Evolutionary conservation across 345 rosid species (phyloP), one percentile per base, ranked within the genome.

Genomic region (Xanthoceras sorbifolium): DNA sequence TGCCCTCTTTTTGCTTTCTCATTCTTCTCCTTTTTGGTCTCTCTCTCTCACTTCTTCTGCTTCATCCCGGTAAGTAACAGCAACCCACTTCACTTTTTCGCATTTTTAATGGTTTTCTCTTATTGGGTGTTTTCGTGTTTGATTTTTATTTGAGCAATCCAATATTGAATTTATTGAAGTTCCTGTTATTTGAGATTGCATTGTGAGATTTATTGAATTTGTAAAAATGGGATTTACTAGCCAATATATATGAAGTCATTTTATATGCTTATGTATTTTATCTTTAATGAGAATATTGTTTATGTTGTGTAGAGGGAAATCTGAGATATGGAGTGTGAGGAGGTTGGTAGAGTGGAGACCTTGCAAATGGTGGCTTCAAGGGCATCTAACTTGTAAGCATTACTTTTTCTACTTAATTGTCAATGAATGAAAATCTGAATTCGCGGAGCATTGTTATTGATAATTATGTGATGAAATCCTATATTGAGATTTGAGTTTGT

Each of bases 311-410:
- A 89, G 89, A 68, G 81, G 76, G 69, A 76, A 76, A 57, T 84
- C 77, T 80, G 93, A 87, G 44, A 89, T 95, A 89, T 95, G 99
- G 98, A 87, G 91, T 80, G 91, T 90, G 34, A 82, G 75, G 89
- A 89, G 93, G 83, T 34, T 84, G 63, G 79, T 86, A 29, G 99
- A 93, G 78, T 95, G 99, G 99, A 88, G 96, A 42, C 98, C 98
- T 76, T 93, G 99, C 91, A 83, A 89, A 72, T 95, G 98, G 98
- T 93, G 97, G 98, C 86, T 87, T 86, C 84, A 93, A 32, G 88
- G 90, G 1, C 89, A 89, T 36, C 81, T 88, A 29, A 86, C 87
- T 73, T 86, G 96, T 95, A 86, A 76, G 89, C 40, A 25, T 32
- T 36, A 57, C 65, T 61, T 25, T 50, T 40, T 44, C 22, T 42